Percentiles rank a stretch among this genome's conserved stretches.
These are phyloP conservation scores for Austroboletus rostrupii DNA, from an alignment of 1,284 basidiomycete species.

Conservation along the genomic window DNA sequence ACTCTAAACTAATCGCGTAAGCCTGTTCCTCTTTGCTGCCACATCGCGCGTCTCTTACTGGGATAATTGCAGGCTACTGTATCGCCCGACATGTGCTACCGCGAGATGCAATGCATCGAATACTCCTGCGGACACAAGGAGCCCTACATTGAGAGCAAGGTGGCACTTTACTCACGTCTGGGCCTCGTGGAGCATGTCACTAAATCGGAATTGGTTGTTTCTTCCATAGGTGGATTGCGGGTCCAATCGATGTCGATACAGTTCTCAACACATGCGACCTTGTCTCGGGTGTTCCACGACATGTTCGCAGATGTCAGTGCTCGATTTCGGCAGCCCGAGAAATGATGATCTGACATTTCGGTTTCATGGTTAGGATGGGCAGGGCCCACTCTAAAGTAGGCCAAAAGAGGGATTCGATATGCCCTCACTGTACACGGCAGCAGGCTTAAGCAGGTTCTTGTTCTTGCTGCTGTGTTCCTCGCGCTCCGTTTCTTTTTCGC, in stretches of 20 bases:
- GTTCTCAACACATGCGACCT: slow-evolving; percentile 28
- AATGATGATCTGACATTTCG: slow-evolving; percentile 4
- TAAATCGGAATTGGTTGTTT: slow-evolving; percentile 9
- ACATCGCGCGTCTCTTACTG: slow-evolving; percentile 17
- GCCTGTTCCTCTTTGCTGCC: neutral
- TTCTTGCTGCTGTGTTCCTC: neutral
- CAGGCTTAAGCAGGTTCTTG: slow-evolving; percentile 8
- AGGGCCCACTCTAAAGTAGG: slow-evolving; percentile 19
- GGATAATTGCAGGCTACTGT: slow-evolving; percentile 8
- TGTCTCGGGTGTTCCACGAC: slow-evolving; percentile 34
- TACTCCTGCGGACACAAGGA: slow-evolving; percentile 22
- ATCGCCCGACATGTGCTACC: slow-evolving; percentile 24
- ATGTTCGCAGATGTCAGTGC: slow-evolving; percentile 34
- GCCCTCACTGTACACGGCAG: slow-evolving; percentile 21
- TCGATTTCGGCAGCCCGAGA: neutral
- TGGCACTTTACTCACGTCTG: slow-evolving; percentile 3
- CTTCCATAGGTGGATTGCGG: slow-evolving; percentile 38
- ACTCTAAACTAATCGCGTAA: slow-evolving; percentile 5
- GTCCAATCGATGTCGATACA: slow-evolving; percentile 38
- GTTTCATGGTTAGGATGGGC: slow-evolving; percentile 17
- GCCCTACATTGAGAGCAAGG: slow-evolving; percentile 29
- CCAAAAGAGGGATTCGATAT: slow-evolving; percentile 17
- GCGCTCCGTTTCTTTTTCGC: neutral
- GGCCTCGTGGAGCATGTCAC: slow-evolving; percentile 12
- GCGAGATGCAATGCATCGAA: slow-evolving; percentile 26